A percentile compares a stretch with the other conserved stretches of the same genome.
Evolutionary conservation across 306 rosid genomes (phyloP).

Genomic region (Ammopiptanthus mongolicus): DNA sequence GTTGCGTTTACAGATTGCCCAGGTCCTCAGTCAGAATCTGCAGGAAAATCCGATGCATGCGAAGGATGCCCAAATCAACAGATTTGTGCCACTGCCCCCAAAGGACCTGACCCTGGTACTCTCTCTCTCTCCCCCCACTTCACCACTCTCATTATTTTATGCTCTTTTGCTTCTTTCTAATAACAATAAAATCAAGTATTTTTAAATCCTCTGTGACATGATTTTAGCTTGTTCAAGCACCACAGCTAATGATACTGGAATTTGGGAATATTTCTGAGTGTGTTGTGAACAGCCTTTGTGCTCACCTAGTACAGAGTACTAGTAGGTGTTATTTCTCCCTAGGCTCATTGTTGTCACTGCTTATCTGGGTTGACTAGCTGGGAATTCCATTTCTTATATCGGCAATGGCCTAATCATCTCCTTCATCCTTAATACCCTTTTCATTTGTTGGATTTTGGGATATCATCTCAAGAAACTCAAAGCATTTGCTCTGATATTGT

Average conservation of each 20-base stretch:
- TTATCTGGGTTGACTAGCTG: not conserved
- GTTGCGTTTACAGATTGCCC: constrained; percentile 70
- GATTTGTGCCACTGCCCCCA: constrained; percentile 86
- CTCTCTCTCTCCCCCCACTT: not conserved
- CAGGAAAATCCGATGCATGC: constrained; percentile 78
- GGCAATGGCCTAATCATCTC: not conserved
- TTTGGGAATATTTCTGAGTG: not conserved
- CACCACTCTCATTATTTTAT: not conserved
- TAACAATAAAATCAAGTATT: not conserved
- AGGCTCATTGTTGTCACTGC: not conserved
- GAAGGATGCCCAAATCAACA: constrained; percentile 90
- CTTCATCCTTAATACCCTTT: not conserved
- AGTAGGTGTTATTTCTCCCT: not conserved
- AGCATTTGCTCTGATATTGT: not conserved
- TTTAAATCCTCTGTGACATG: not conserved
- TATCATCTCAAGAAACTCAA: not conserved
- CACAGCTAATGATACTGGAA: not conserved
- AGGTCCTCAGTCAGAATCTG: constrained; percentile 76
- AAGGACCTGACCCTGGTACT: constrained; percentile 93
- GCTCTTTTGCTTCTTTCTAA: not conserved
- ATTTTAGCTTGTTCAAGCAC: not conserved
- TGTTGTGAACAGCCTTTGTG: not conserved
- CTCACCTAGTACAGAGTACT: not conserved
- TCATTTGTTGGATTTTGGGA: not conserved
- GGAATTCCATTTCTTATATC: not conserved